Evolutionary conservation across 495 filamentous ascomycete genomes (phyloP).

Genomic region (Hypoxylon rickii): DNA sequence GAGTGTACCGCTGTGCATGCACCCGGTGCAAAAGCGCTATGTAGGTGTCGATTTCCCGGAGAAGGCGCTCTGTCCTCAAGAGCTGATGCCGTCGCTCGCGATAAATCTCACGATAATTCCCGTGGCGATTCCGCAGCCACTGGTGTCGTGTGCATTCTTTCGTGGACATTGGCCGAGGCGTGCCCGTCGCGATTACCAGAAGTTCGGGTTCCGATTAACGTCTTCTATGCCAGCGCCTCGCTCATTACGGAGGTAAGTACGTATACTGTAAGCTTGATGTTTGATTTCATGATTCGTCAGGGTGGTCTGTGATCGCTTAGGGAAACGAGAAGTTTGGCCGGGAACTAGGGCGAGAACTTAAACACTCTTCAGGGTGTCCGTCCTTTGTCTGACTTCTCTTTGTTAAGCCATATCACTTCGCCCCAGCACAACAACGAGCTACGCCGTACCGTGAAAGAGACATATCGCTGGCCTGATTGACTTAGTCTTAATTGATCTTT

Average conservation of each 20-base stretch:
- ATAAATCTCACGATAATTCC: too few relatives aligned
- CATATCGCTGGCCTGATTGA: neutral
- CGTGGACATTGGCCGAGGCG: constrained; percentile 16
- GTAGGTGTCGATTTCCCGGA: constrained; percentile 9
- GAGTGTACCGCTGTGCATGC: neutral
- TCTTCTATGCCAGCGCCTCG: constrained; percentile 13
- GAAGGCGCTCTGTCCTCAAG: constrained; percentile 1
- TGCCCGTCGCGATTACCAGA: neutral
- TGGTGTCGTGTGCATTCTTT: constrained; percentile 11
- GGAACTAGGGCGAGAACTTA: neutral
- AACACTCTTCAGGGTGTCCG: neutral
- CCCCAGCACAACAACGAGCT: neutral
- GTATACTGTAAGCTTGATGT: constrained; percentile 25
- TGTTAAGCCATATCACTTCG: neutral
- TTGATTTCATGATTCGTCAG: constrained; percentile 16
- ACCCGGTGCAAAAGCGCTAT: constrained; percentile 3
- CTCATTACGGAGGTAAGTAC: constrained; percentile 15
- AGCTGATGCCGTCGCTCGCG: constrained; percentile 1
- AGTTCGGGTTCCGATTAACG: neutral
- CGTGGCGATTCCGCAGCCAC: constrained; percentile 6
- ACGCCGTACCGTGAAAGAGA: neutral
- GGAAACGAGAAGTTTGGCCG: neutral
- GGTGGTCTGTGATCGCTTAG: neutral
- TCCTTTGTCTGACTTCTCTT: neutral
- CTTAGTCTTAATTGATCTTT: neutral